phyloP scores from a whole-genome alignment of 306 rosid species.

The Medicago ruthenica region DNA sequence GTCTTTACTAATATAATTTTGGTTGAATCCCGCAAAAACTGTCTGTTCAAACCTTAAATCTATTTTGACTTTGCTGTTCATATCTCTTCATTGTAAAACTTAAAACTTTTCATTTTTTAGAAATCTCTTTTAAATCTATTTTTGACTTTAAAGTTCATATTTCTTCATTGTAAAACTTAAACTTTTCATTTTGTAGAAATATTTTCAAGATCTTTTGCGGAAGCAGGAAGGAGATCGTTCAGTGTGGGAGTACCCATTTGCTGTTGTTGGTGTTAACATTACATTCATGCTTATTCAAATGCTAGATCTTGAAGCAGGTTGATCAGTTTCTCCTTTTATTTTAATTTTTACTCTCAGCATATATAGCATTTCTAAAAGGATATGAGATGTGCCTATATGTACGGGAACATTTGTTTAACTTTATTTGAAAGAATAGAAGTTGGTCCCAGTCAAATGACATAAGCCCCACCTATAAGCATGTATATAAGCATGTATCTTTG shows the following conservation, averaged over 20 bases:
- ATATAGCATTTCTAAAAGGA: constrained; percentile 36
- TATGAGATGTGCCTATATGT: not conserved
- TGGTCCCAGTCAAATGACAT: constrained; percentile 20
- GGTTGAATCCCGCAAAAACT: constrained; percentile 2
- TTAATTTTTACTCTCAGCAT: constrained; percentile 8
- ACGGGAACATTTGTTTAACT: constrained; percentile 15
- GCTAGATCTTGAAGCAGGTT: constrained; percentile 99
- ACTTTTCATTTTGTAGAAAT: too few species aligned
- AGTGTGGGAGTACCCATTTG: constrained; percentile 99
- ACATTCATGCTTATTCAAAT: constrained; percentile 98
- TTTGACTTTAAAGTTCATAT: too few species aligned
- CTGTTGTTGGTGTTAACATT: constrained; percentile 98
- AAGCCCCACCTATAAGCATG: constrained; percentile 15
- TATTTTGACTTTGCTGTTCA: constrained; percentile 24
- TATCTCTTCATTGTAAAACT: constrained; percentile 14
- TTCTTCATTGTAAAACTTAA: too few species aligned
- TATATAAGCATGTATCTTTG: too few species aligned
- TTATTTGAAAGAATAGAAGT: constrained; percentile 21
- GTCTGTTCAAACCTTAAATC: not conserved
- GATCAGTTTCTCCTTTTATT: constrained; percentile 35
- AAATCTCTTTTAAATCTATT: constrained; percentile 94
- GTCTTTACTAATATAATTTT: constrained; percentile 25
- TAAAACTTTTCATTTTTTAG: too few species aligned
- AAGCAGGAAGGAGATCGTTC: constrained; percentile 98
- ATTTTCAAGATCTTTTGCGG: too few species aligned